Conservation (phyloP, 2,329 filamentous ascomycete species). For the Fusarium nanum region DNA sequence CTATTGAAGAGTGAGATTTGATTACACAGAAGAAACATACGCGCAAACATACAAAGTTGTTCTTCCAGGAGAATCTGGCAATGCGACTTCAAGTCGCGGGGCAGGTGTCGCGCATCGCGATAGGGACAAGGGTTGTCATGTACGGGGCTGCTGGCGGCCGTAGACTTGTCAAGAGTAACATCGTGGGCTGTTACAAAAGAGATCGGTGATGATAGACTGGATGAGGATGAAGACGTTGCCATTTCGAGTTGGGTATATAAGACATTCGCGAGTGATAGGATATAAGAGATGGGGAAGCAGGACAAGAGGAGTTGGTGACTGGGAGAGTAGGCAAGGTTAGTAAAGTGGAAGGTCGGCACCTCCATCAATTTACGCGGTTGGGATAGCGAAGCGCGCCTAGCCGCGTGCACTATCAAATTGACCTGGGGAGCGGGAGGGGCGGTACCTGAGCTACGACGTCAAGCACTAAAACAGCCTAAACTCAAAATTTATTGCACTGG, state of each 20-base stretch:
- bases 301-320: neutral
- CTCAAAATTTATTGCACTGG: conserved; percentile 27
- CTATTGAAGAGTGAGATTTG: conserved; percentile 34
- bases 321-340: neutral
- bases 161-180: conserved; percentile 47
- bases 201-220: conserved; percentile 47
- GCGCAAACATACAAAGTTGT: conserved; percentile 67
- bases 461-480: conserved; percentile 9
- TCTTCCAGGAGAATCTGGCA: conserved; percentile 81
- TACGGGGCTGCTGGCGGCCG: conserved; percentile 52
- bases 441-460: conserved; percentile 32
- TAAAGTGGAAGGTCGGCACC: neutral
- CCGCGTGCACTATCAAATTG: conserved; percentile 23
- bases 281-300: neutral
- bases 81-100: conserved; percentile 73
- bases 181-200: conserved; percentile 54
- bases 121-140: conserved; percentile 55
- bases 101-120: conserved; percentile 66
- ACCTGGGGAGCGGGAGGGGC: conserved; percentile 20
- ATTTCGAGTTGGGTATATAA: conserved; percentile 33
- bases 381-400: conserved; percentile 37
- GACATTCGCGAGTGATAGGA: conserved; percentile 24
- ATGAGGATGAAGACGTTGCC: conserved; percentile 39
- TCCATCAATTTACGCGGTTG: conserved; percentile 36
- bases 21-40: neutral